These are phyloP conservation scores for Aspergillus udagawae DNA, from an alignment of 2,329 filamentous ascomycete species.

Conservation along the genomic window DNA sequence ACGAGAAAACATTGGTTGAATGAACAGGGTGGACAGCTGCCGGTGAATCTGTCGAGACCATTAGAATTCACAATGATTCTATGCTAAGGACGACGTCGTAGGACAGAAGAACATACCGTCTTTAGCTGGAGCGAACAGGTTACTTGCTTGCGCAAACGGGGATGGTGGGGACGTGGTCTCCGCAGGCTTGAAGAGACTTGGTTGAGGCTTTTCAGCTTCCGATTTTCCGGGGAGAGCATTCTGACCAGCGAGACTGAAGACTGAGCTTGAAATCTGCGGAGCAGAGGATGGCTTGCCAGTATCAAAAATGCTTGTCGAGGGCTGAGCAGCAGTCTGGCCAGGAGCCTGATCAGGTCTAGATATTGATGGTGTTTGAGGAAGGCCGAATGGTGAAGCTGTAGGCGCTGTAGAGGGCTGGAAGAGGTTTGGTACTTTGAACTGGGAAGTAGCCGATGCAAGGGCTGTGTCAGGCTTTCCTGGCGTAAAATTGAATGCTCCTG, in stretches of 20 bases:
- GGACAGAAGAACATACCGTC: conserved; percentile 9
- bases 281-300: conserved; percentile 5
- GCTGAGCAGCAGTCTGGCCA: conserved; percentile 8
- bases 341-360: conserved; percentile 3
- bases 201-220: neutral
- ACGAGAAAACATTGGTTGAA: neutral
- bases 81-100: neutral
- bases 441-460: neutral
- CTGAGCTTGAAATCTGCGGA: neutral
- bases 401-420: conserved; percentile 4
- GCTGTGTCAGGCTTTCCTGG: neutral
- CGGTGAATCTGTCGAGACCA: neutral
- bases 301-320: conserved; percentile 12
- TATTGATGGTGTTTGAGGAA: neutral
- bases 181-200: neutral
- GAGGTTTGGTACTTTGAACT: neutral
- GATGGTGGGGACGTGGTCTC: neutral
- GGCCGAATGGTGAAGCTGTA: conserved; percentile 4
- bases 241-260: conserved; percentile 8
- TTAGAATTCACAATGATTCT: conserved; percentile 2
- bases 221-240: neutral
- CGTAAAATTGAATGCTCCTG: neutral
- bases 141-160: conserved; percentile 1
- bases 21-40: neutral
- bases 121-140: conserved; percentile 5